Base-by-base conservation (phyloP, 1,284 basidiomycete genomes). In the Tilletia horrida region DNA sequence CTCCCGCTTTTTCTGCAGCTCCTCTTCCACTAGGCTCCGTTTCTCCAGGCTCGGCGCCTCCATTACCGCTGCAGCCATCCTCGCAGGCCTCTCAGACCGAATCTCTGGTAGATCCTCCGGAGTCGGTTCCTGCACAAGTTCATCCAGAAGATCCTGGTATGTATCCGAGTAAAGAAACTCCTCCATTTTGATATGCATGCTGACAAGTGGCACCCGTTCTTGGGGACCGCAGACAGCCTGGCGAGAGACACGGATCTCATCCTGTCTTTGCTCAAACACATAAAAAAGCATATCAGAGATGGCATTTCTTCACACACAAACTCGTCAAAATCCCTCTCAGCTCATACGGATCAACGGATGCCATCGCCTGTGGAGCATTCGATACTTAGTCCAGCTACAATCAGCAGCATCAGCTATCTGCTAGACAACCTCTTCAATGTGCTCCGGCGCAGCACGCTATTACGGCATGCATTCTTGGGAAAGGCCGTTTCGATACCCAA, bases 371-470 rank as follows among this genome's bases (percentile, higher is more conserved):
- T 14, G 23, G 50, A 52, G 25, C 16, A 6, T 21, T 21, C 13
- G 6, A 52, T 25, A 6, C 50, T 52, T 21, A 27, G 50, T 27
- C 21, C 23, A n/a, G 50, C 50, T 14, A 91, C 91, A 21, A 91
- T 94, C 3, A 89, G 94, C 52, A 88, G 50, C 3, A 27, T 52
- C 3, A 21, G 21, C 50, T 21, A 52, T 21, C 50, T 52, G 21
- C 23, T 93, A 86, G 85, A 85, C 3, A 86, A 86, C 67, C 83
- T 96, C 1, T 88, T 88, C 27, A 85, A 84, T 31, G 85, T 90
- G 55, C 83, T 96, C n/a, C 88, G 89, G 76, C 86, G 88, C 29
- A 89, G 88, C 73, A 82, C 92, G 35, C 87, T 90, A 6, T 88
- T 95, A 23, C 85, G 88, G 62, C 91, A 90, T 76, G 90, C 92